Evolutionary conservation across 805 yeast species (phyloP).

Genomic region (Candida methanosorbosa): DNA sequence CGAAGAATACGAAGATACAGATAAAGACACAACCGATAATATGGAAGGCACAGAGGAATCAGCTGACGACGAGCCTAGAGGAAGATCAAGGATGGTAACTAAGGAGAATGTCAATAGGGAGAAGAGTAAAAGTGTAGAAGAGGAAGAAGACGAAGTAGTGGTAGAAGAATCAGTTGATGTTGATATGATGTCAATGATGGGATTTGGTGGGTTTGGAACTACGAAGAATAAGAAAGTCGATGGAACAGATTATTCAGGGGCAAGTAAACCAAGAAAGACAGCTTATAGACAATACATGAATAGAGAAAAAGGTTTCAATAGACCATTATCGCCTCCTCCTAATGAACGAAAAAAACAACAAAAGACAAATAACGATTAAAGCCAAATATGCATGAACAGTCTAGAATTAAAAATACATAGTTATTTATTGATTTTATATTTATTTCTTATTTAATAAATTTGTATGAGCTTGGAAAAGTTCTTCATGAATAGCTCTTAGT

Average conservation of each 20-base stretch:
- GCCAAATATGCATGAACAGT: background rate
- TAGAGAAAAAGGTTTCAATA: conserved; percentile 44
- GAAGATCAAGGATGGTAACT: background rate
- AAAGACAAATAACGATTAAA: background rate
- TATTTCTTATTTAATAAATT: conserved; percentile 19
- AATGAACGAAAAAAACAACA: conserved; percentile 5
- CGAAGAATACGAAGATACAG: background rate
- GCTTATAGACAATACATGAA: conserved; percentile 56
- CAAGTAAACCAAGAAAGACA: conserved; percentile 28
- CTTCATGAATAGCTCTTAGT: conserved; percentile 51
- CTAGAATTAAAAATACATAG: no score
- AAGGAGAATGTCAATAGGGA: conserved; percentile 1
- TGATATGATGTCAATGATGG: conserved; percentile 43
- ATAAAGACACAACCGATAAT: background rate
- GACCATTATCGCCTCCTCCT: conserved; percentile 44
- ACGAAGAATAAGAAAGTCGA: conserved; percentile 51
- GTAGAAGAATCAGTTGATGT: conserved; percentile 18
- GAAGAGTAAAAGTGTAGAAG: background rate
- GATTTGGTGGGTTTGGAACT: conserved; percentile 44
- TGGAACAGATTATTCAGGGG: conserved; percentile 37
- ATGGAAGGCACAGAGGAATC: background rate
- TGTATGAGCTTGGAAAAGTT: conserved; percentile 42
- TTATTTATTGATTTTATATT: no score
- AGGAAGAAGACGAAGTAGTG: conserved; percentile 2
- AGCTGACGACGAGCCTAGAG: background rate